Percentiles rank a stretch among this genome's conserved stretches.
Conservation (phyloP, 371 early-diverging fungal species). For the Zychaea mexicana region DNA sequence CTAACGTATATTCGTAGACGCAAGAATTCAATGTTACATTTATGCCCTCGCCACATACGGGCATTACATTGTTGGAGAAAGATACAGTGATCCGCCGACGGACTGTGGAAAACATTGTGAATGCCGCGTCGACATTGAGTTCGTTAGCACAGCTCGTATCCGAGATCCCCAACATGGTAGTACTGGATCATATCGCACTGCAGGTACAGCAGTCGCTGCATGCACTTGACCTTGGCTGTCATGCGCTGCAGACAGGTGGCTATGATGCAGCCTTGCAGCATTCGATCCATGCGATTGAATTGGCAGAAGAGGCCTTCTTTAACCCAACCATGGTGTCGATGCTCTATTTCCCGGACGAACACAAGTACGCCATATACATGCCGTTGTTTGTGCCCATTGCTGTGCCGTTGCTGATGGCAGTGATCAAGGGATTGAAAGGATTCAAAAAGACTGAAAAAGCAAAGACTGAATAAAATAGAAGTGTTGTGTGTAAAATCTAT, state of each 20-base stretch:
- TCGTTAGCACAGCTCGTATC: constrained; percentile 80
- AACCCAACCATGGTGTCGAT: constrained; percentile 96
- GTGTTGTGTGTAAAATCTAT: background rate
- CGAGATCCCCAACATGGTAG: constrained; percentile 90
- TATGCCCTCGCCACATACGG: constrained; percentile 25
- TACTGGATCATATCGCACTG: constrained; percentile 78
- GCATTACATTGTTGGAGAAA: constrained; percentile 67
- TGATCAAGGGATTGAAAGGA: constrained; percentile 52
- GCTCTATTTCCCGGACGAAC: constrained; percentile 97
- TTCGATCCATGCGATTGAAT: constrained; percentile 65
- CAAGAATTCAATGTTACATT: constrained; percentile 14
- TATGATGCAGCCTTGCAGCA: constrained; percentile 49
- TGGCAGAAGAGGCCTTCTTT: constrained; percentile 91
- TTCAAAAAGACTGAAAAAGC: constrained; percentile 13
- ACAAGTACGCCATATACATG: constrained; percentile 95
- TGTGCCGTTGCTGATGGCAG: constrained; percentile 69
- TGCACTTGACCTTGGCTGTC: constrained; percentile 22
- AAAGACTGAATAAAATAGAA: background rate
- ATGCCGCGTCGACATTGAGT: constrained; percentile 73
- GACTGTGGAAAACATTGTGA: constrained; percentile 68
- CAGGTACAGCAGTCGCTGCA: constrained; percentile 53
- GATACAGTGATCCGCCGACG: constrained; percentile 71
- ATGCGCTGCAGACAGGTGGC: constrained; percentile 28
- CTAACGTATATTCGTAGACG: constrained; percentile 1
- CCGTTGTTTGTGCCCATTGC: constrained; percentile 94